Evolutionary conservation across 805 yeast species (phyloP).

Genomic region (Starmerella vaccinii): DNA sequence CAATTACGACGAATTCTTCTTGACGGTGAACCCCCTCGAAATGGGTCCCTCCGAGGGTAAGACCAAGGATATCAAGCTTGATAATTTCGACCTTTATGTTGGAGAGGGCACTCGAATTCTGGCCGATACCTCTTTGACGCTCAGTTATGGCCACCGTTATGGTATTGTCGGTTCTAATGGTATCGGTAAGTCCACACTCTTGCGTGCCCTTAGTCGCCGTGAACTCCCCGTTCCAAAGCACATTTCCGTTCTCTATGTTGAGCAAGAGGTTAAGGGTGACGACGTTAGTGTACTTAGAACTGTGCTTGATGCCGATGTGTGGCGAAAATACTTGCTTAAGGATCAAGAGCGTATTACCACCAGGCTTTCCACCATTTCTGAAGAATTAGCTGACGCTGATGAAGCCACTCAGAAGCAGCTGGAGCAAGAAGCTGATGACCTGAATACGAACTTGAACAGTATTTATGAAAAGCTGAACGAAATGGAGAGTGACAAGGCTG

Average conservation of each 20-base stretch:
- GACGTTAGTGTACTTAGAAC: constrained; percentile 84
- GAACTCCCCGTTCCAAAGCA: constrained; percentile 91
- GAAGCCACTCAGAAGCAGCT: constrained; percentile 49
- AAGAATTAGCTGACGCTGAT: constrained; percentile 46
- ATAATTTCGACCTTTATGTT: constrained; percentile 84
- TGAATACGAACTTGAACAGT: constrained; percentile 66
- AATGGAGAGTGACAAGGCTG: constrained; percentile 96
- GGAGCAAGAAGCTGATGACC: constrained; percentile 83
- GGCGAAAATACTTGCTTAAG: constrained; percentile 80
- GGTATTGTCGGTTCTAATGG: constrained; percentile 99
- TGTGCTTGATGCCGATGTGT: constrained; percentile 97
- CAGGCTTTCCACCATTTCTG: constrained; percentile 65
- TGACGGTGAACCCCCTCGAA: constrained; percentile 90
- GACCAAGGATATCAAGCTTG: constrained; percentile 92
- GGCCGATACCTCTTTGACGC: constrained; percentile 74
- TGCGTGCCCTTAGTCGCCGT: constrained; percentile 86
- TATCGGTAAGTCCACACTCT: constrained; percentile 94
- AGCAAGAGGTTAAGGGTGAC: constrained; percentile 93
- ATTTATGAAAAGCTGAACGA: constrained; percentile 74
- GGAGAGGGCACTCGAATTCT: constrained; percentile 92
- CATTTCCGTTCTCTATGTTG: constrained; percentile 91
- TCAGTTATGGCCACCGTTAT: constrained; percentile 86
- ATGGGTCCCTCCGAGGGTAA: constrained; percentile 58
- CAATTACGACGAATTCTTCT: constrained; percentile 89
- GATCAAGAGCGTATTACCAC: constrained; percentile 58